Percentiles rank a stretch among this genome's conserved stretches.
Conservation (phyloP, 169 alveolate genomes). For the Eimeria acervulina region DNA sequence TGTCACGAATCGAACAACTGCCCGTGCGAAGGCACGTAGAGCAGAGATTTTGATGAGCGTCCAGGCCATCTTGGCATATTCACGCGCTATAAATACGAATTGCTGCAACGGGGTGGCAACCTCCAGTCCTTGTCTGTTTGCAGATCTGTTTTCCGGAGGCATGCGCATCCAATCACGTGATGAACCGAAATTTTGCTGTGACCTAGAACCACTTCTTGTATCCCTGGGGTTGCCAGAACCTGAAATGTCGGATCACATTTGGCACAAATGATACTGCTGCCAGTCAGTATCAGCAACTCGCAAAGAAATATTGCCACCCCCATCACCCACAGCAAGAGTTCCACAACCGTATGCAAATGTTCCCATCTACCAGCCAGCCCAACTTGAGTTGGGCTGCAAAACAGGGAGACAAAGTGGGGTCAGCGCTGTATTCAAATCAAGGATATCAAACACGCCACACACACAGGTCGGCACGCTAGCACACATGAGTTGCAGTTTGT, state of each 20-base stretch:
- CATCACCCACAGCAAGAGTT: not conserved
- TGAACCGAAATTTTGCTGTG: not conserved
- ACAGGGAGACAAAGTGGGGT: no score
- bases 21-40: slow-evolving; percentile 59
- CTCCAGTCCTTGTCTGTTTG: not conserved
- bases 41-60: slow-evolving; percentile 9
- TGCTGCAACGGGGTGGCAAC: slow-evolving; percentile 43
- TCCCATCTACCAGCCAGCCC: no score
- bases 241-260: not conserved
- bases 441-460: no score
- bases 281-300: not conserved
- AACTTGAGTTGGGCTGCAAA: no score
- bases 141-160: not conserved
- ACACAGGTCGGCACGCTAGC: not conserved
- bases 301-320: not conserved
- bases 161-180: slow-evolving; percentile 10
- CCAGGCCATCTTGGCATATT: slow-evolving; percentile 52
- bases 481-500: not conserved
- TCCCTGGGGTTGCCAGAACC: slow-evolving; percentile 1
- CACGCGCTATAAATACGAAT: slow-evolving; percentile 15
- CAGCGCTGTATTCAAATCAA: no score
- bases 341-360: no score
- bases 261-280: not conserved
- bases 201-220: not conserved
- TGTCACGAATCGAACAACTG: slow-evolving; percentile 44